A percentile compares a stretch with the other conserved stretches of the same genome.
Evolutionary conservation across 768 basidiomycete genomes (phyloP).

Genomic region (Pluteus cervinus): DNA sequence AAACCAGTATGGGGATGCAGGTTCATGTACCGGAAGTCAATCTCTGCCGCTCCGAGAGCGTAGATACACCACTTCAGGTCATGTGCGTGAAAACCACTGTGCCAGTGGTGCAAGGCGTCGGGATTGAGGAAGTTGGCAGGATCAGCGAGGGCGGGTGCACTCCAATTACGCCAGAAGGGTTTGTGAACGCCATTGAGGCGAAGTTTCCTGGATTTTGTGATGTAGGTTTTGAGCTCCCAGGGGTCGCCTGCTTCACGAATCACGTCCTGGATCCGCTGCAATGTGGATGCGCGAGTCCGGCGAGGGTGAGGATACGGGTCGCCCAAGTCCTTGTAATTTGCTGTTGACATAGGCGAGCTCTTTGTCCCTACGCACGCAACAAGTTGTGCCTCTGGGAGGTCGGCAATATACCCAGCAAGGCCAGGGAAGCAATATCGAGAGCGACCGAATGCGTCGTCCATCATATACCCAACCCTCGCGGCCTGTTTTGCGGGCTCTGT

Average conservation of each 20-base stretch:
- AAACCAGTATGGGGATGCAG: conserved; percentile 29
- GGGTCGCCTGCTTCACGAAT: not conserved
- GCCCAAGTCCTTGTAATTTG: conserved; percentile 22
- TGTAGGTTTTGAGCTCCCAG: conserved; percentile 20
- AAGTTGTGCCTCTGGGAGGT: conserved; percentile 24
- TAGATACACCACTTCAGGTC: conserved; percentile 30
- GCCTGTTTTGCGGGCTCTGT: conserved; percentile 21
- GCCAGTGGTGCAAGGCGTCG: conserved; percentile 33
- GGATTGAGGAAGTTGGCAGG: conserved; percentile 26
- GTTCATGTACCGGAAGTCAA: conserved; percentile 29
- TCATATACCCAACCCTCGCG: conserved; percentile 17
- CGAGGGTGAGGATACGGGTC: too few relatives aligned
- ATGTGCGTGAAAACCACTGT: conserved; percentile 32
- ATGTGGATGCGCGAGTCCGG: conserved; percentile 17
- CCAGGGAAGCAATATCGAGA: conserved; percentile 18
- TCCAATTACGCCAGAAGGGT: conserved; percentile 34
- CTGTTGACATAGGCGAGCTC: conserved; percentile 24
- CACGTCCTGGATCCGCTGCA: conserved; percentile 16
- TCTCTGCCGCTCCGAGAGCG: conserved; percentile 21
- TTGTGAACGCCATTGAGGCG: conserved; percentile 24
- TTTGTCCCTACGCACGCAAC: conserved; percentile 21
- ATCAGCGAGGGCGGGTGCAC: conserved; percentile 21
- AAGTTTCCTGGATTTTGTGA: conserved; percentile 12
- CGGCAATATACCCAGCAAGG: conserved; percentile 22
- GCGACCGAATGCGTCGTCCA: conserved; percentile 21